These are phyloP conservation scores for Fraxinus nigra DNA, from an alignment of 305 asterid species.

Conservation along the genomic window DNA sequence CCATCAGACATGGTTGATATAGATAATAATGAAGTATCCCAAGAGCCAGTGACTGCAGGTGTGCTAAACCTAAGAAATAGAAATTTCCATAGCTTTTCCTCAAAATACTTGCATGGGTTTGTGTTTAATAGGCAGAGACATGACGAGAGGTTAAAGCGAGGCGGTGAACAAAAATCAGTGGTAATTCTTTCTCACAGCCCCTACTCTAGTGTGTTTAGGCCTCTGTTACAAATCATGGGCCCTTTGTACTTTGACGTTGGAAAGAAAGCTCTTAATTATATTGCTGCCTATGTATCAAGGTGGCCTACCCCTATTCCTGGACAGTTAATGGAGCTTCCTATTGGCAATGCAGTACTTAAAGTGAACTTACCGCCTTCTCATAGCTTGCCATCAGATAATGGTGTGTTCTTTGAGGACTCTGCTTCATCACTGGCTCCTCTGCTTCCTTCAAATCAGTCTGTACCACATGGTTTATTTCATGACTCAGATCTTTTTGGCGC, in stretches of 20 bases:
- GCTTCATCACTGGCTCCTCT: slow-evolving; percentile 88
- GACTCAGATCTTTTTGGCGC: slow-evolving; percentile 93
- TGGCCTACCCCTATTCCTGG: slow-evolving; percentile 92
- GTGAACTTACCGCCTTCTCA: slow-evolving; percentile 90
- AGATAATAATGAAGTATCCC: slow-evolving; percentile 31
- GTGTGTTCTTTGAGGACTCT: slow-evolving; percentile 72
- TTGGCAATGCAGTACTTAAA: slow-evolving; percentile 81
- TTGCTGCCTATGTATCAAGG: slow-evolving; percentile 76
- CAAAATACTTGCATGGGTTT: slow-evolving; percentile 78
- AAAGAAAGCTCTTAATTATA: slow-evolving; percentile 72
- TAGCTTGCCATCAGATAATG: slow-evolving; percentile 82
- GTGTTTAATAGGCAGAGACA: slow-evolving; percentile 97
- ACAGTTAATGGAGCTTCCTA: slow-evolving; percentile 81
- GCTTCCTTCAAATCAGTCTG: slow-evolving; percentile 78
- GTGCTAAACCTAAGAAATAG: slow-evolving; percentile 34
- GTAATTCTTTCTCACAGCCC: slow-evolving; percentile 89
- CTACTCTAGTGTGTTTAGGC: slow-evolving; percentile 84
- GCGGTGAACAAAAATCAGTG: slow-evolving; percentile 95
- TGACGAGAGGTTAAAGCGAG: slow-evolving; percentile 89
- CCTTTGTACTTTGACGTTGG: slow-evolving; percentile 92
- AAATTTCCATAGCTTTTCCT: slow-evolving; percentile 28
- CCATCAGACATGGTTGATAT: slow-evolving; percentile 59
- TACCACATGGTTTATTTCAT: slow-evolving; percentile 91
- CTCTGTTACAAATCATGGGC: slow-evolving; percentile 88
- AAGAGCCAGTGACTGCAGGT: slow-evolving; percentile 30